Percentiles rank a stretch among this genome's conserved stretches.
Conservation (phyloP, 2,329 filamentous ascomycete genomes). For the Piedraia hortae region DNA sequence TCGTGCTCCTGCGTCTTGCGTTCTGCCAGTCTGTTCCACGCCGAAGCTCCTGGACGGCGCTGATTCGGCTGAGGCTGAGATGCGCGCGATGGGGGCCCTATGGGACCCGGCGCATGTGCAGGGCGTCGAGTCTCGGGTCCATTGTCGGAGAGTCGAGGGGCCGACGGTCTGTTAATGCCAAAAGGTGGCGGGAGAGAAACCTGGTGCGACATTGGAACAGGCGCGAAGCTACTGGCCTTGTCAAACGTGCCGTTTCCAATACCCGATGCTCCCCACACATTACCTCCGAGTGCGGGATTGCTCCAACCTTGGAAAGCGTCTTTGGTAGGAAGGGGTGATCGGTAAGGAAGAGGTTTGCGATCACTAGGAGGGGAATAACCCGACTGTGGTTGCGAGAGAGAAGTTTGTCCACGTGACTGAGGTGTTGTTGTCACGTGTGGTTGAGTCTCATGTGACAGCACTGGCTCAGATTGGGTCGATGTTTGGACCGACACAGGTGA, state of each 20-base stretch:
- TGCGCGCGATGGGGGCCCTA: slow-evolving; percentile 12
- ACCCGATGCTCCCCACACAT: slow-evolving; percentile 48
- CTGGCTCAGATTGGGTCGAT: no score
- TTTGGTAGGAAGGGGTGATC: slow-evolving; percentile 8
- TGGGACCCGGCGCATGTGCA: slow-evolving; percentile 11
- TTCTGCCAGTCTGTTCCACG: slow-evolving; percentile 10
- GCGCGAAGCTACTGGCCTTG: slow-evolving; percentile 8
- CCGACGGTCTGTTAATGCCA: slow-evolving; percentile 6
- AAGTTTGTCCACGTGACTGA: no score
- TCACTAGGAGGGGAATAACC: slow-evolving; percentile 16
- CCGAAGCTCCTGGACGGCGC: slow-evolving; percentile 4
- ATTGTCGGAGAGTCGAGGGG: slow-evolving; percentile 9
- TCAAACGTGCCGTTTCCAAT: slow-evolving; percentile 58
- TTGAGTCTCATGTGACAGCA: no score
- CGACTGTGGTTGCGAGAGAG: slow-evolving; percentile 15
- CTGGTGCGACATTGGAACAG: slow-evolving; percentile 8
- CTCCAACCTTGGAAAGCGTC: slow-evolving; percentile 9
- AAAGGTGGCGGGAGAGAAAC: slow-evolving; percentile 8
- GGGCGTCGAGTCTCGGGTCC: slow-evolving; percentile 9
- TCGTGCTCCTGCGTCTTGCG: no score
- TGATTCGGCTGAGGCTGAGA: slow-evolving; percentile 5
- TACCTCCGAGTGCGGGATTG: slow-evolving; percentile 19
- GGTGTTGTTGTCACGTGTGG: no score
- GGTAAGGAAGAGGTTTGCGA: slow-evolving; percentile 12
- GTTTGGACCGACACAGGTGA: no score